Base-by-base conservation (phyloP, 257 asterid species). In the Rehmannia glutinosa region DNA sequence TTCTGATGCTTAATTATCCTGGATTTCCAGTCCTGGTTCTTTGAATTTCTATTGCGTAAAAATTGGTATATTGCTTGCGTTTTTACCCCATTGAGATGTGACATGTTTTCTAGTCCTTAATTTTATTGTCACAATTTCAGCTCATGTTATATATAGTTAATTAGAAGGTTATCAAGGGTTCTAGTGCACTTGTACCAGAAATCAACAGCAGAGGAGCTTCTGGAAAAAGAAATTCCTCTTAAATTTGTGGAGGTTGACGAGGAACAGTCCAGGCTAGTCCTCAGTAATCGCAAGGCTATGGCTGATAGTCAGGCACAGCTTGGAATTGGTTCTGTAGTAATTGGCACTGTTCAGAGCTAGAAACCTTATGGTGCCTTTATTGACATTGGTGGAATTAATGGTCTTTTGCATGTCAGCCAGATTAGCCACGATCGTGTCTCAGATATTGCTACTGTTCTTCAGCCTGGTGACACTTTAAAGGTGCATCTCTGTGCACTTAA, bases 341-440 rank as follows among this genome's bases (percentile, higher is more conserved):
- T 86, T 19, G 99, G 99, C 42, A 83, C 96, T 24, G 99, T 90
- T 75, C 96, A 93, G 85, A 90, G 96, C 83, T 82, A 88, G 83
- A 90, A 90, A 77, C 97, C 99, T 5, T 93, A 93, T 65, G 99
- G 99, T 61, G 99, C 99, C 36, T 93, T 93, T 79, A 93, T 93
- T 35, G 99, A 93, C 72, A 86, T 93, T 21, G 99, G 99, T 61
- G 97, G 99, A 35, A 87, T 88, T 65, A 90, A 86, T 58, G 99
- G 99, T 17, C 97, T 93, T 66, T 78, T 93, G 72, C 99, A 93
- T 58, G 96, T 90, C 55, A 93, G 97, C 82, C 96, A 90, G 79
- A 90, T 93, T 65, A 93, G 99, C 70, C 97, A 90, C 32, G 99
- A 93, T 33, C 96, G 97, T 50, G 96, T 93, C 66, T 81, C 99